Base-by-base conservation (phyloP, 2,329 filamentous ascomycete genomes). In the Akanthomyces uredinophilus region DNA sequence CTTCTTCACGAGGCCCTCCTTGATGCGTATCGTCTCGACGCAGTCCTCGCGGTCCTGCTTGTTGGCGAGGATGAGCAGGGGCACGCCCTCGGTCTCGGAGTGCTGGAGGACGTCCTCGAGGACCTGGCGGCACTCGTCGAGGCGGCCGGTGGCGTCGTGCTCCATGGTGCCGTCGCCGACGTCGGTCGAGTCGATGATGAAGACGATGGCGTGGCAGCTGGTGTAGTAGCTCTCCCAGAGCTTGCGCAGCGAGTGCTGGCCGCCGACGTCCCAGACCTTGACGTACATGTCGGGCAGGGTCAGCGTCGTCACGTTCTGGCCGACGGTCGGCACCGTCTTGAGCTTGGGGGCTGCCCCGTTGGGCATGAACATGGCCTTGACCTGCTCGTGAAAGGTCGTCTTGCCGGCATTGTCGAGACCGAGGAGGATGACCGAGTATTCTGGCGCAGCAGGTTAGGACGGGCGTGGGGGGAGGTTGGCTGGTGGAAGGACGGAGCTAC, bases 1-100 rank as follows among this genome's bases (percentile, higher is more conserved):
- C 78, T 90, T 92, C 77, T 96, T 89, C 57, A 99, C 93, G 60
- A 98, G 81, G 0, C 94, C 95, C 75, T 99, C 95, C 78, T 99
- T 99, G 72, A 99, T 97, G 66, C 92, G 83, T 64, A 98, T 94
- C 2, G 97, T 95, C 81, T 99, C 95, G 58, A 98, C 91, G 68
- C 94, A 98, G 75, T 98, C 95, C 76, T 99, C 95, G 2, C 94
- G 81, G 74, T 99, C 95, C 78, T 99, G 95, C 78, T 99, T 99
- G 74, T 99, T 99, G 64, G 95, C 95, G 66, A 99, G 78, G 54
- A 99, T 91, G 61, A 99, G 78, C 61, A 99, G 82, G 24, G 95
- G 95, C 65, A 99, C 92, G 14, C 95, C 94, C 69, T 92, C 91
- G 2, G 94, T 91, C 71, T 96, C 92, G 47, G 89, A 86, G 74